These are phyloP conservation scores for Colletotrichum chlorophyti DNA, from an alignment of 2,329 filamentous ascomycete species.

Conservation along the genomic window DNA sequence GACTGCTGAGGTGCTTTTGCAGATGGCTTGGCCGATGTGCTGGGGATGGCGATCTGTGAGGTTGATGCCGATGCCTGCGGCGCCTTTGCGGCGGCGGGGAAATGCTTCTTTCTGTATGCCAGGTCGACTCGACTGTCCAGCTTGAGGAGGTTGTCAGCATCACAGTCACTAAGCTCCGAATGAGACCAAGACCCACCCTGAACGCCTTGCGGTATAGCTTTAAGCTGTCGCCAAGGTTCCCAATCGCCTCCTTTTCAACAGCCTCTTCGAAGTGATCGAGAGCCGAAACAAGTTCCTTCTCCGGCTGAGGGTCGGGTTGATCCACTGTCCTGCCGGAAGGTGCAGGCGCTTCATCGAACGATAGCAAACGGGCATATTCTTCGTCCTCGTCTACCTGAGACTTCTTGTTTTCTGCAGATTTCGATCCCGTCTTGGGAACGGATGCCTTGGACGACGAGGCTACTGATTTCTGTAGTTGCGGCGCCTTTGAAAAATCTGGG, in stretches of 20 bases:
- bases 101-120: slow-evolving; percentile 90
- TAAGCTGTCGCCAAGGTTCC: slow-evolving; percentile 87
- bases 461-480: slow-evolving; percentile 33
- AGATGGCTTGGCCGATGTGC: slow-evolving; percentile 21
- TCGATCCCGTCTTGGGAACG: slow-evolving; percentile 33
- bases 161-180: background rate
- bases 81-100: slow-evolving; percentile 67
- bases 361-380: slow-evolving; percentile 39
- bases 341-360: slow-evolving; percentile 39
- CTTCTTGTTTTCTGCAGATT: slow-evolving; percentile 1
- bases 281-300: slow-evolving; percentile 71
- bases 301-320: slow-evolving; percentile 31
- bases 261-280: slow-evolving; percentile 93
- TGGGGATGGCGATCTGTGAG: slow-evolving; percentile 34
- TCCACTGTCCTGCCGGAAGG: background rate
- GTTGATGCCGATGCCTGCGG: slow-evolving; percentile 29
- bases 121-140: slow-evolving; percentile 87
- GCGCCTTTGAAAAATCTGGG: background rate
- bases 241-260: slow-evolving; percentile 85
- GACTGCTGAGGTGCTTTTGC: slow-evolving; percentile 50
- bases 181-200: slow-evolving; percentile 61
- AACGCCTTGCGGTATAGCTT: slow-evolving; percentile 90
- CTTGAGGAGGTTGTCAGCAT: slow-evolving; percentile 48
- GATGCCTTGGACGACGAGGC: slow-evolving; percentile 31
- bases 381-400: slow-evolving; percentile 42